phyloP scores from a whole-genome alignment of 140 eudicot genomes.

The Erigeron philadelphicus region DNA sequence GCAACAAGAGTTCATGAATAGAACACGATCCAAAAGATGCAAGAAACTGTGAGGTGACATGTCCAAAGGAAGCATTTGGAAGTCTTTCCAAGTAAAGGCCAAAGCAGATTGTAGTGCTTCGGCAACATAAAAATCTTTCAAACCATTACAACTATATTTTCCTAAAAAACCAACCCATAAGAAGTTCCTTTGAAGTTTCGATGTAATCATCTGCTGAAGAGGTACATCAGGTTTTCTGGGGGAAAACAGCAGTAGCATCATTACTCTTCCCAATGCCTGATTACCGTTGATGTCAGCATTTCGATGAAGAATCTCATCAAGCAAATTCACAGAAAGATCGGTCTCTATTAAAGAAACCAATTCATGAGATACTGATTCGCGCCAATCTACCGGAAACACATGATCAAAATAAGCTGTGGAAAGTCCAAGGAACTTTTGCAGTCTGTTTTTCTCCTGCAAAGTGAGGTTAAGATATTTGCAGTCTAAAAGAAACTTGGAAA shows the following conservation, averaged over 20 bases:
- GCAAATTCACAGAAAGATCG: neutral
- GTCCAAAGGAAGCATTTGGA: neutral
- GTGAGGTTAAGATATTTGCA: neutral
- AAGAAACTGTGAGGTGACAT: neutral
- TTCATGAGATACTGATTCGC: neutral
- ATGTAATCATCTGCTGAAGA: neutral
- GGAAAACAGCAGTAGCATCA: neutral
- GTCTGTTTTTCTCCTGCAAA: neutral
- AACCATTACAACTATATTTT: neutral
- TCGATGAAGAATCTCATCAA: neutral
- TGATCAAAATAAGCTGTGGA: neutral
- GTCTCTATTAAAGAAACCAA: neutral
- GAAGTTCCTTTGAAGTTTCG: neutral
- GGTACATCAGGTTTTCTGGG: neutral
- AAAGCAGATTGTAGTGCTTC: neutral
- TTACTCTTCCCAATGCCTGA: neutral
- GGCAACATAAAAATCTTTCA: neutral
- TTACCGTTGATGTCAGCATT: neutral
- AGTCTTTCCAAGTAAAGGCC: too few species aligned
- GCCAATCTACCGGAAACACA: neutral
- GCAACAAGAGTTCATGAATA: neutral
- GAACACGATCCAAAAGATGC: neutral
- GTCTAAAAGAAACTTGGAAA: constrained; percentile 1
- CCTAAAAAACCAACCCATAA: neutral
- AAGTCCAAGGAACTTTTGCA: neutral